Conservation (phyloP, 331 rosid species). For the Pyracantha coccinea region DNA sequence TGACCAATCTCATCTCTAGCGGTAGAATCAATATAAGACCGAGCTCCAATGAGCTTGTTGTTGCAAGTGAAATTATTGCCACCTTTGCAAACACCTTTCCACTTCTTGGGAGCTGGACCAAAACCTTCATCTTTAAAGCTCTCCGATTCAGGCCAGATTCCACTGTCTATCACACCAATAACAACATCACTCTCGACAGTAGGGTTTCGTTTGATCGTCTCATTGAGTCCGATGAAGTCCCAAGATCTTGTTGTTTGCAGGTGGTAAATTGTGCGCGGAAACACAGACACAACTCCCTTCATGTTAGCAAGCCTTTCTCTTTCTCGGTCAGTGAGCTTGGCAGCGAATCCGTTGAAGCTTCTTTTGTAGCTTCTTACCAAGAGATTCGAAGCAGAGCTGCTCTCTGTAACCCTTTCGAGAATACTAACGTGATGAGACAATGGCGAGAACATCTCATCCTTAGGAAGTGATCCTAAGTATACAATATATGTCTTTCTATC, state of each 20-base stretch:
- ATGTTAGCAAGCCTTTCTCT: slow-evolving; percentile 3
- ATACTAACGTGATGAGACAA: slow-evolving; percentile 20
- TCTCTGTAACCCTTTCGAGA: slow-evolving; percentile 3
- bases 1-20: slow-evolving; percentile 15
- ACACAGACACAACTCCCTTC: slow-evolving; percentile 24
- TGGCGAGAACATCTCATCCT: slow-evolving; percentile 7
- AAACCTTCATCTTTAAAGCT: slow-evolving; percentile 20
- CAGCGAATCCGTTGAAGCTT: slow-evolving; percentile 39
- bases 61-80: slow-evolving; percentile 22
- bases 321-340: slow-evolving; percentile 17
- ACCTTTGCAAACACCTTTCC: slow-evolving; percentile 23
- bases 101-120: slow-evolving; percentile 27
- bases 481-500: slow-evolving; percentile 7
- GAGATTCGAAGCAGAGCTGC: background rate
- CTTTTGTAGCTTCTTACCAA: slow-evolving; percentile 22
- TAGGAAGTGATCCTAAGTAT: slow-evolving; percentile 25
- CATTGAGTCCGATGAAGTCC: slow-evolving; percentile 3
- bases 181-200: slow-evolving; percentile 16
- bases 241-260: slow-evolving; percentile 22
- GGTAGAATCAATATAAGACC: background rate
- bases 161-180: slow-evolving; percentile 26
- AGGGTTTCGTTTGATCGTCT: background rate
- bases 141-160: slow-evolving; percentile 32
- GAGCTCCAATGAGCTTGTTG: slow-evolving; percentile 25
- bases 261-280: slow-evolving; percentile 14